Base-by-base conservation (phyloP, 768 basidiomycete species). In the Leucosporidium creatinivorum region DNA sequence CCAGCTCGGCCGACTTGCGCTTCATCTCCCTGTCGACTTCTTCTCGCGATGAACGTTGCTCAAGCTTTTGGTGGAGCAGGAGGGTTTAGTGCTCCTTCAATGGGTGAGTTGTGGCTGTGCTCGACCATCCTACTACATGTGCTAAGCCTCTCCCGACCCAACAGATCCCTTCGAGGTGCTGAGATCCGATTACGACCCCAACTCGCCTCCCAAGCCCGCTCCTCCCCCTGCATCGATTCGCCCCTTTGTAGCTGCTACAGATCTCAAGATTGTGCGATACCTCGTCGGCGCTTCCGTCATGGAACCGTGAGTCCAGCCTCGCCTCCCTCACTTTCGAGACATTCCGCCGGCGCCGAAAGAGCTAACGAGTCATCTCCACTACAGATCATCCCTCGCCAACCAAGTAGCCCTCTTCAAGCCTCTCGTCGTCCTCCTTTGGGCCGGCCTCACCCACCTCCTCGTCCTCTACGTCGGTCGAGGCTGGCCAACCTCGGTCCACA, bases 201-300 rank as follows among this genome's bases (percentile, higher is more conserved):
- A 44, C 13, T 6, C 39, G 8, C 39, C 39, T 44, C 39, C 39
- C 25, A 21, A 31, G 23, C 47, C 47, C 4, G 19, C 62, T 8
- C 61, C 66, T 6, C 63, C 64, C 10, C 70, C 70, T 1, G 70
- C 70, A 1, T 10, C 52, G 2, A 67, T 72, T 50, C 31, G 70
- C 15, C 58, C 70, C 0, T 69, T 63, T 64, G 21, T 54, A 25
- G 13, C 64, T 0, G 28, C 51, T 15, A 47, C 23, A 12, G 70
- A 72, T 52, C 62, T 66, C 26, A 68, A 64, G 18, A 39, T 68
- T 13, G 50, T 30, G n/a, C 54, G 70, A 19, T 72, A 69, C 57
- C 50, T 68, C 10, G 59, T 72, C 26, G 70, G 67, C 0, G 47
- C 49, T 1, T n/a, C 49, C 25, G 63, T 66, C 48, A 72, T 70